Evolutionary conservation across 805 yeast genomes (phyloP).

Genomic region (Kuraishia borneana): DNA sequence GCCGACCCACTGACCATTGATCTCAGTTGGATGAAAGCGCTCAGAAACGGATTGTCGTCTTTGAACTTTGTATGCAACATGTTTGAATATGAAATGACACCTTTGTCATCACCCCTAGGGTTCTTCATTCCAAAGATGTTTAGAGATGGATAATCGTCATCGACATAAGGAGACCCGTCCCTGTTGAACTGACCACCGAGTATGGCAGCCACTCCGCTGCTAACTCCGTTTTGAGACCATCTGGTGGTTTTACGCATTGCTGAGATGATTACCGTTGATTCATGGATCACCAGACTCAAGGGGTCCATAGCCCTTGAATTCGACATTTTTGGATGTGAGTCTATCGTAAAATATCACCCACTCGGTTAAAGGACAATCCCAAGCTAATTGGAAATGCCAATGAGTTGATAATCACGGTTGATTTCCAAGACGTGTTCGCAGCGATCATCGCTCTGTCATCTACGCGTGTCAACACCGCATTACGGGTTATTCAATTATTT

Average conservation of each 20-base stretch:
- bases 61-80: constrained; percentile 7
- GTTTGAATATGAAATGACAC: constrained; percentile 2
- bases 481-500: not conserved
- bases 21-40: constrained; percentile 72
- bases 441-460: too few species aligned
- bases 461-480: not conserved
- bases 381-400: too few species aligned
- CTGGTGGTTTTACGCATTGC: constrained; percentile 84
- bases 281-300: constrained; percentile 73
- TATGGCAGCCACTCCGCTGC: constrained; percentile 73
- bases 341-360: too few species aligned
- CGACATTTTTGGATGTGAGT: not conserved
- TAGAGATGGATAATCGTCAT: constrained; percentile 17
- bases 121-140: constrained; percentile 10
- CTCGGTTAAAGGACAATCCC: too few species aligned
- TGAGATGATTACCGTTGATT: constrained; percentile 75
- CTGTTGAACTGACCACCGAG: constrained; percentile 42
- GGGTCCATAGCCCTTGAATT: constrained; percentile 46
- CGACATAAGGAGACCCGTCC: constrained; percentile 15
- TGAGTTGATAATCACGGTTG: too few species aligned
- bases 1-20: constrained; percentile 50
- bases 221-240: constrained; percentile 36
- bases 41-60: constrained; percentile 46
- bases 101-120: constrained; percentile 18
- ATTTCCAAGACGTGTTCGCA: too few species aligned